Base-by-base conservation (phyloP, 2,329 filamentous ascomycete genomes). In the Uncinocarpus reesii region DNA sequence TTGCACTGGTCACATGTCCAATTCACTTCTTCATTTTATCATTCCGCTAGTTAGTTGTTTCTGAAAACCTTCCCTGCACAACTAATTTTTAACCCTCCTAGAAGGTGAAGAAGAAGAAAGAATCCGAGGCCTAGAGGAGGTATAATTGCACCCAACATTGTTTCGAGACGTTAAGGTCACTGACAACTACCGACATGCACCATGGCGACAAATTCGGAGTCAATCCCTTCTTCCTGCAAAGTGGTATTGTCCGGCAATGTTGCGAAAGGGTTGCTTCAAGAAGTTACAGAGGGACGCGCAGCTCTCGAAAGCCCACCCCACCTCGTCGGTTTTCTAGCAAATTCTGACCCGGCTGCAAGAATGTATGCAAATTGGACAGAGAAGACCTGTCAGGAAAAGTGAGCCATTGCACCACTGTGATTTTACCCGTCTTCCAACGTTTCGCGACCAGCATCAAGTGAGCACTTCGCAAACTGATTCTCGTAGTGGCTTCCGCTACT, bases 281-380 rank as follows among this genome's bases (percentile, higher is more conserved):
- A 95, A 71, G 86, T 94, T 52, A 75, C 80, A 56, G 78, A 84
- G 51, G 85, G 83, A 5, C 72, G 95, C 52, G 77, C 78, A 60
- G 82, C 80, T 55, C 73, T 94, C 41, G 75, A 82, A 60, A 79
- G 77, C 56, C 72, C 81, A 63, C 89, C 92, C 28, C 81, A 84
- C 53, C 77, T 98, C 46, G 85, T 90, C 37, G 92, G 90, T 51
- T 95, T 95, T 68, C 75, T 98, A 49, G 88, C 90, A 57, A 96
- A 95, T 68, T 78, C 78, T 56, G 92, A 98, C 68, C 87, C 89
- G 24, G 86, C 88, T 32, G 90, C 90, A 26, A 75, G 85, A 58
- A 87, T 93, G 72, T 96, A 98, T 65, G 92, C 92, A 47, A 86
- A 95, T 67, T 95, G 87, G 86, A 95, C 90, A 34, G 86, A 87